Evolutionary conservation across 139 green algal species (phyloP), one percentile per base, ranked within the genome.

Genomic region (Picochlorum sp.): DNA sequence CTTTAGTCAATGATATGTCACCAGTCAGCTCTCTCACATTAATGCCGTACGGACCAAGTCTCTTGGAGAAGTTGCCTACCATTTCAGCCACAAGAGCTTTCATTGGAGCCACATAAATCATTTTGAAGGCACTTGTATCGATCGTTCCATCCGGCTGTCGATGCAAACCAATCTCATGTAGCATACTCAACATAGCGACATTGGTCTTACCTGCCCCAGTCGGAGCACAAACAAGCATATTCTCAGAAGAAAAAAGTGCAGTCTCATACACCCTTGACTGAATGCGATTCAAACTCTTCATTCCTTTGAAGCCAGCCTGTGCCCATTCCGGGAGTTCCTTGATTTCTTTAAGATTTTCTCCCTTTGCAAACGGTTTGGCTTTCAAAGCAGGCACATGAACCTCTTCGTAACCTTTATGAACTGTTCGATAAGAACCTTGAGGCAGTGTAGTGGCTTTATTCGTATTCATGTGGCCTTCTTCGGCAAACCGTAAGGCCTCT

Each of bases 51-150:
- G 63, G 50, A 44, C 72, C 61, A 13, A 83, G 57, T 7, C 76
- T 65, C 52, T 78, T 75, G 20, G 32, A 31, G 33, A 83, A 82
- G 65, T 91, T 98, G 59, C 91, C 91, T 22, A 98, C 92, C 86
- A 98, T 94, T 81, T 98, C 92, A 13, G 93, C 89, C 41, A 98
- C 92, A 63, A 98, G 77, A 35, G 92, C 92, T 78, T 96, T 97
- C 92, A 98, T 98, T 49, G 93, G 93, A 12, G 92, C 93, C 3
- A 99, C 85, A 67, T 99, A 98, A 41, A 99, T 90, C 24, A 97
- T 87, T 74, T 96, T 96, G 82, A 97, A 96, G 3, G 75, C 75
- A 12, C 61, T 45, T 39, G 65, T 83, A 86, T 98, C 84, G 7
- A 98, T 65, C 41, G 57, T 73, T 44, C 87, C 88, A 64, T 97